A percentile compares a stretch with the other conserved stretches of the same genome.
phyloP scores from a whole-genome alignment of 2,329 filamentous ascomycete genomes.

The Xylariaceae sp. region DNA sequence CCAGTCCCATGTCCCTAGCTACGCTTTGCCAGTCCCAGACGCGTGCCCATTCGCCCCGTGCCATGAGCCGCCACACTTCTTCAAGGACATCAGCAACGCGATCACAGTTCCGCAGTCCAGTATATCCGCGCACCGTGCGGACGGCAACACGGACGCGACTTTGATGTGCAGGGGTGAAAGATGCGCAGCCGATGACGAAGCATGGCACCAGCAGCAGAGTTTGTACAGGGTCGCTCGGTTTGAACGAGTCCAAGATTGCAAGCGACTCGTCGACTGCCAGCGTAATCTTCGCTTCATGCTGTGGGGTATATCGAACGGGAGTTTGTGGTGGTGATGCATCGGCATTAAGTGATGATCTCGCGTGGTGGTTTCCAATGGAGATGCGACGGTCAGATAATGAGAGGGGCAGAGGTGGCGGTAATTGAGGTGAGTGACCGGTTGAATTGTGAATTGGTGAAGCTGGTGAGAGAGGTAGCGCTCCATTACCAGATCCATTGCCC shows the following conservation, averaged over 20 bases:
- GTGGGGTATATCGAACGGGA: slow-evolving; percentile 42
- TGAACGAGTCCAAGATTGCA: slow-evolving; percentile 50
- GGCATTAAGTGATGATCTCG: slow-evolving; percentile 9
- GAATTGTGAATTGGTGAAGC: slow-evolving; percentile 13
- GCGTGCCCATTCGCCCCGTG: slow-evolving; percentile 50
- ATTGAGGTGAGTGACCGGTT: slow-evolving; percentile 10
- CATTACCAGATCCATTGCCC: slow-evolving; percentile 4
- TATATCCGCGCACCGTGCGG: slow-evolving; percentile 52
- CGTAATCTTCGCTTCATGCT: slow-evolving; percentile 50
- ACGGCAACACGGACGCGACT: slow-evolving; percentile 49
- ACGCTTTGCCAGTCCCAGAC: slow-evolving; percentile 64
- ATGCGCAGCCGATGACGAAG: slow-evolving; percentile 57
- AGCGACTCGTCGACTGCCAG: slow-evolving; percentile 55
- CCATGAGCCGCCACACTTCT: slow-evolving; percentile 58
- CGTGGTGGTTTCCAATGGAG: slow-evolving; percentile 10
- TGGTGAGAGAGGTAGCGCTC: slow-evolving; percentile 13
- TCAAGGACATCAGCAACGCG: slow-evolving; percentile 51
- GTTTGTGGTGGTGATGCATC: slow-evolving; percentile 41
- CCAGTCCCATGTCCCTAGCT: slow-evolving; percentile 48
- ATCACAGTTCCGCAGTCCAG: slow-evolving; percentile 56
- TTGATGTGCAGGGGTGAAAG: slow-evolving; percentile 50
- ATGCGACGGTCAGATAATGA: slow-evolving; percentile 10
- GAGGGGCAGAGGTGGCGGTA: slow-evolving; percentile 1
- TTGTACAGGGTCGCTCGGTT: slow-evolving; percentile 54
- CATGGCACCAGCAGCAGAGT: slow-evolving; percentile 58